These are phyloP conservation scores for Suillus hirtellus DNA, from an alignment of 768 basidiomycete species.

Conservation along the genomic window DNA sequence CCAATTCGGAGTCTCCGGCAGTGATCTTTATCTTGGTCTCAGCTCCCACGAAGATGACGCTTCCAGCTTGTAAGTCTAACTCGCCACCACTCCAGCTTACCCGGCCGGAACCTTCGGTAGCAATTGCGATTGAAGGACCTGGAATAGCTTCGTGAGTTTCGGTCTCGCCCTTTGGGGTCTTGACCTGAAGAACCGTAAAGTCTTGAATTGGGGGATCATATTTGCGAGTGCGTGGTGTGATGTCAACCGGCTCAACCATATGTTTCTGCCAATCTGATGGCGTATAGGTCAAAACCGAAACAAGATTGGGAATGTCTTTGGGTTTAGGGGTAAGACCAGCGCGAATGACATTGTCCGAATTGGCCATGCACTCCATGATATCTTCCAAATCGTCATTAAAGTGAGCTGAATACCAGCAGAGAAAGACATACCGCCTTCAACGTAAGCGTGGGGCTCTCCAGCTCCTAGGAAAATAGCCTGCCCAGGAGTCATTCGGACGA, in stretches of 20 bases:
- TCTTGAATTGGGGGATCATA: conserved; percentile 95
- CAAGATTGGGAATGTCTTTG: conserved; percentile 89
- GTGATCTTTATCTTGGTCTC: conserved; percentile 54
- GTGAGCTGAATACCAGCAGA: not conserved
- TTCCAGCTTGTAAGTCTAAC: conserved; percentile 57
- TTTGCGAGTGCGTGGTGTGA: conserved; percentile 41
- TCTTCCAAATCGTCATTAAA: conserved; percentile 48
- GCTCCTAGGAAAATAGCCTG: conserved; percentile 95
- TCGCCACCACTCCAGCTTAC: conserved; percentile 48
- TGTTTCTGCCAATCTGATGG: conserved; percentile 70
- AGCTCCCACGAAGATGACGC: conserved; percentile 84
- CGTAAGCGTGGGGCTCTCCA: conserved; percentile 95
- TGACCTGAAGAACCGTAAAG: conserved; percentile 79
- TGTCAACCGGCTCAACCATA: conserved; percentile 52
- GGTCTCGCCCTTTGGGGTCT: conserved; percentile 42
- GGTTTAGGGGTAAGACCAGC: conserved; percentile 97
- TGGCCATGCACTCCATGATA: conserved; percentile 99
- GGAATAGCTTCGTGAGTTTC: conserved; percentile 64
- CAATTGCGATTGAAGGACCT: conserved; percentile 85
- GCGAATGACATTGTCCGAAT: conserved; percentile 98
- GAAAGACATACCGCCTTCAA: conserved; percentile 73
- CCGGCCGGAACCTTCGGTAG: conserved; percentile 65
- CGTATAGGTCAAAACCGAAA: conserved; percentile 83
- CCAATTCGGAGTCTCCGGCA: conserved; percentile 27
- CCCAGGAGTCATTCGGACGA: conserved; percentile 74